Conservation (phyloP, 345 rosid species). For the Clarkia xantiana region DNA sequence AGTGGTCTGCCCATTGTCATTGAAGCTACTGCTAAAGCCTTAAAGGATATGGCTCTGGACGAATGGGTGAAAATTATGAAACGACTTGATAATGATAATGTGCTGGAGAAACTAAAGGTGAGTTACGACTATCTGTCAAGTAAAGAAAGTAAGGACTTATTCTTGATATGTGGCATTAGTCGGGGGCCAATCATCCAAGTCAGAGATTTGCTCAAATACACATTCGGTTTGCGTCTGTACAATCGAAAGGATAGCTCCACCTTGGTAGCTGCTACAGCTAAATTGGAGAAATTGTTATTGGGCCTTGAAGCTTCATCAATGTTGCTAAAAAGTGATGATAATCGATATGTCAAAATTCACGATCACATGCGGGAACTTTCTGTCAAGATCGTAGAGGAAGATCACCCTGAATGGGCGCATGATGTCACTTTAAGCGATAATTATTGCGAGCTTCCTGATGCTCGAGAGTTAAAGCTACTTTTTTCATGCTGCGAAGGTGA, state of each 20-base stretch:
- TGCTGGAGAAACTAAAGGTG: neutral
- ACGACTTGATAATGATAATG: rapidly evolving
- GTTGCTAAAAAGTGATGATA: neutral
- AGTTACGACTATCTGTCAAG: neutral
- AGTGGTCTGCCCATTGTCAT: too few relatives aligned
- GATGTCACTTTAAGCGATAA: too few relatives aligned
- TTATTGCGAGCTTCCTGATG: too few relatives aligned
- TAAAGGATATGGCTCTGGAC: too few relatives aligned
- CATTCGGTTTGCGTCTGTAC: neutral
- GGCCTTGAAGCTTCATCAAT: neutral
- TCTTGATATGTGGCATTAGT: neutral
- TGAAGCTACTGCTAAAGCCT: too few relatives aligned
- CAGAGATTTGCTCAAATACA: rapidly evolving
- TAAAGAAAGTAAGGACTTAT: neutral
- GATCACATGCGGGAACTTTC: neutral
- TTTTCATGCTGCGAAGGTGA: too few relatives aligned
- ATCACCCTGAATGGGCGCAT: neutral
- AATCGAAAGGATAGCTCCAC: rapidly evolving
- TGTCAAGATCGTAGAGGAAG: rapidly evolving
- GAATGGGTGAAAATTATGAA: neutral
- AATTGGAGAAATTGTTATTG: rapidly evolving
- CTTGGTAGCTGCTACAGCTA: neutral
- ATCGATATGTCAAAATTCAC: neutral
- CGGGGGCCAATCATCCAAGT: neutral
- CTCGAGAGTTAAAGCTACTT: too few relatives aligned